These are phyloP conservation scores for Leccinum variicolor DNA, from an alignment of 768 basidiomycete species.

Conservation along the genomic window DNA sequence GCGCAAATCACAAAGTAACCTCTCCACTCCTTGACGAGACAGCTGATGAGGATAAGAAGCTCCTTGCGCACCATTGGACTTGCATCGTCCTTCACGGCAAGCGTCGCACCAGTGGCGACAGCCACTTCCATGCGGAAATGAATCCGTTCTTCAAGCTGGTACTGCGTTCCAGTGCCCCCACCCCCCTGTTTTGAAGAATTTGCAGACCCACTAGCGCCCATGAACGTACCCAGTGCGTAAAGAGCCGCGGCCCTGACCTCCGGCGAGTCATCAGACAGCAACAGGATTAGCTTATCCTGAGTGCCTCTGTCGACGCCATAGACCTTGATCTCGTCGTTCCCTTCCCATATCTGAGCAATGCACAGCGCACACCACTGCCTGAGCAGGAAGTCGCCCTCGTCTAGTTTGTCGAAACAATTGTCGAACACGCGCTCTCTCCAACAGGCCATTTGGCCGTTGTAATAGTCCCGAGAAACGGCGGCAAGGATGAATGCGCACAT, in stretches of 20 bases:
- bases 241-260: slow-evolving; percentile 92
- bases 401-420: slow-evolving; percentile 77
- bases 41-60: slow-evolving; percentile 85
- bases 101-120: slow-evolving; percentile 82
- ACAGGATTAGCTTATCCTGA: slow-evolving; percentile 75
- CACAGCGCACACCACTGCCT: slow-evolving; percentile 94
- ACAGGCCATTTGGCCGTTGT: slow-evolving; percentile 84
- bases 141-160: slow-evolving; percentile 70
- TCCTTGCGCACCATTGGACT: slow-evolving; percentile 97
- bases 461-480: slow-evolving; percentile 85
- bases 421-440: slow-evolving; percentile 81
- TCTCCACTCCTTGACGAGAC: slow-evolving; percentile 93
- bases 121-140: slow-evolving; percentile 91
- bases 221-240: slow-evolving; percentile 89
- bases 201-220: slow-evolving; percentile 84
- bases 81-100: slow-evolving; percentile 90
- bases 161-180: slow-evolving; percentile 79
- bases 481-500: slow-evolving; percentile 98
- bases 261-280: slow-evolving; percentile 83
- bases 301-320: slow-evolving; percentile 75
- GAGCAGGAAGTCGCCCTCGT: slow-evolving; percentile 88
- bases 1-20: slow-evolving; percentile 96
- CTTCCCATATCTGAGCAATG: slow-evolving; percentile 94
- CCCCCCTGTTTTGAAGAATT: slow-evolving; percentile 68
- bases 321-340: slow-evolving; percentile 85